Conservation (phyloP, 805 yeast genomes). For the Metschnikowia lunata region DNA sequence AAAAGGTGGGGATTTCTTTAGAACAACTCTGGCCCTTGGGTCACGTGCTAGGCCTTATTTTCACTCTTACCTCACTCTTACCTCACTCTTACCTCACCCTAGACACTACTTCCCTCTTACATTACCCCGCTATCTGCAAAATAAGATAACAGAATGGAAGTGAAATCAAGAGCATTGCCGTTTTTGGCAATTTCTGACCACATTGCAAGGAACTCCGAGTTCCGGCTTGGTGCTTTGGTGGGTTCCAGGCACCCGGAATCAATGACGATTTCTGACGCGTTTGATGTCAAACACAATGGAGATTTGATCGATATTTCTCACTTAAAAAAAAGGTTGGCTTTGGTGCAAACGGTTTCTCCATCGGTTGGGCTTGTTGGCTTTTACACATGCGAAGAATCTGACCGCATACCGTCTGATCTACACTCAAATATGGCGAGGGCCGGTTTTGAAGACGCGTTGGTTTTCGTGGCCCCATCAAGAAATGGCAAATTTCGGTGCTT, state of each 20-base stretch:
- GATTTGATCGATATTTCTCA: conserved; percentile 21
- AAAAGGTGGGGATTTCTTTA: too few species aligned
- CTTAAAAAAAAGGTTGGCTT: conserved; percentile 23
- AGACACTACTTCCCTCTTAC: background rate
- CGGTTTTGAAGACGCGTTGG: conserved; percentile 2
- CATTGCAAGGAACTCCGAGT: conserved; percentile 18
- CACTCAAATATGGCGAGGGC: conserved; percentile 11
- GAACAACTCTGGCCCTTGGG: too few species aligned
- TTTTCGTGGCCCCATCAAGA: conserved; percentile 7
- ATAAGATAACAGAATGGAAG: background rate
- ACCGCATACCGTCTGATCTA: conserved; percentile 3
- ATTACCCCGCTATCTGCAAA: too few species aligned
- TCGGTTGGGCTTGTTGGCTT: conserved; percentile 27
- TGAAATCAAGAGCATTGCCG: conserved; percentile 22
- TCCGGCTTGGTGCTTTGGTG: conserved; percentile 26
- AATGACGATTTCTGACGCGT: conserved; percentile 22
- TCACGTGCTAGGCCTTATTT: background rate
- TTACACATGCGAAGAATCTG: conserved; percentile 19
- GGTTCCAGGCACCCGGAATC: conserved; percentile 16
- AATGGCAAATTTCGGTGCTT: conserved; percentile 5
- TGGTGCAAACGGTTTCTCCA: conserved; percentile 28
- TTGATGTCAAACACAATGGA: conserved; percentile 23
- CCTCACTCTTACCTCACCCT: background rate
- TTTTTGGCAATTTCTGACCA: conserved; percentile 31
- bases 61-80: background rate